Conservation (phyloP, 441 rosid species). For the Aleurites moluccanus region DNA sequence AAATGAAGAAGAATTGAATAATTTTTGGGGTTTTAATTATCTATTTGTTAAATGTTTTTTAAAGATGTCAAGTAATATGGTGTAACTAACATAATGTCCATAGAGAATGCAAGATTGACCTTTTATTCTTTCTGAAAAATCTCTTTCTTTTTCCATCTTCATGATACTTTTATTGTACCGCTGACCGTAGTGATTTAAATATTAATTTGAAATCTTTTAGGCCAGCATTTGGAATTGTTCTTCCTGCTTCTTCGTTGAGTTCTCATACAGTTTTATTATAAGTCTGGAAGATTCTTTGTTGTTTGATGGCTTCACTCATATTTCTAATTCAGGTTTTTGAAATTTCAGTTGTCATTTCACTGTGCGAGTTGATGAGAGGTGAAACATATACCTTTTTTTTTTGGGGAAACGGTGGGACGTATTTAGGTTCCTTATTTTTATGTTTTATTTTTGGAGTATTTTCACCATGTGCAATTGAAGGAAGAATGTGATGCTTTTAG, state of each 20-base stretch:
- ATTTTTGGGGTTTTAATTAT: background rate
- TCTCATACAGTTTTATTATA: too few species aligned
- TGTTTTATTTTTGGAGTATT: background rate
- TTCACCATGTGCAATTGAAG: background rate
- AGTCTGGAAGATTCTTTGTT: too few species aligned
- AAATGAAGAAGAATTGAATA: background rate
- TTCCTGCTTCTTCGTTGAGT: background rate
- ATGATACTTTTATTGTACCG: background rate
- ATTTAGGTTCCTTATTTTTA: background rate
- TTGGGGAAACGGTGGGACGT: background rate
- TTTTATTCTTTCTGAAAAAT: too few species aligned
- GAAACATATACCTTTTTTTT: background rate
- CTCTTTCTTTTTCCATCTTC: background rate
- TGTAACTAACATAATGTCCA: background rate
- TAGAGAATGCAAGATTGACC: too few species aligned
- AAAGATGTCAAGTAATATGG: background rate
- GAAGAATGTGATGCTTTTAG: background rate
- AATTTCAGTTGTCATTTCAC: background rate
- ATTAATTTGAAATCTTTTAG: background rate
- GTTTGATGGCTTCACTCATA: too few species aligned
- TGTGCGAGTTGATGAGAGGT: background rate
- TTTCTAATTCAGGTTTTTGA: background rate
- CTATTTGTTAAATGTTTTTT: background rate
- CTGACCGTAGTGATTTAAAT: background rate
- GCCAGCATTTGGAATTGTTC: background rate